Conservation (phyloP, 176 grass and related monocot genomes). For the Bromus sterilis region DNA sequence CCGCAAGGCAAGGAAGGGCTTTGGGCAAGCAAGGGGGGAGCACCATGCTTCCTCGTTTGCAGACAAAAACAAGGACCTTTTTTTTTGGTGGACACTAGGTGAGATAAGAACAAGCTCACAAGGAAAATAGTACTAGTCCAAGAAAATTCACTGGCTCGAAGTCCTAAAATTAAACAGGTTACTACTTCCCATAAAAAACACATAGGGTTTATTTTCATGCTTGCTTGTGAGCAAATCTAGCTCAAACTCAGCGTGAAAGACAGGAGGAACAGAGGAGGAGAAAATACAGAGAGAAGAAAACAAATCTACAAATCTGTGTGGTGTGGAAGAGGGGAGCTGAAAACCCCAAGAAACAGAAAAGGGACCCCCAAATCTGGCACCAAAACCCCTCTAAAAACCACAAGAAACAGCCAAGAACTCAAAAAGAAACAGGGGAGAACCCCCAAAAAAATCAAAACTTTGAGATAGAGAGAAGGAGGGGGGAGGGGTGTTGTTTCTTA, state of each 20-base stretch:
- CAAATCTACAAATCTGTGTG: background rate
- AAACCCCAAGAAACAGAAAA: background rate
- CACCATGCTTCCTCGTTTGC: background rate
- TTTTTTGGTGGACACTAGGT: background rate
- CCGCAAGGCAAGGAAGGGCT: background rate
- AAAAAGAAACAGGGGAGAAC: background rate
- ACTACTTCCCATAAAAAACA: background rate
- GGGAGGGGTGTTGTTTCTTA: conserved; percentile 20
- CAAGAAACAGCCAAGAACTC: background rate
- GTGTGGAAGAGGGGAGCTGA: background rate
- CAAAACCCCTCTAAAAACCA: background rate
- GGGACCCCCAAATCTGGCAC: background rate
- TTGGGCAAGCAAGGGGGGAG: background rate
- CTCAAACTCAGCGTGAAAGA: background rate
- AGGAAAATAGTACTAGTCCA: background rate
- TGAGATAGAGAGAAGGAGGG: background rate
- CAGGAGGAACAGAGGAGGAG: too few relatives aligned
- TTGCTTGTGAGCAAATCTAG: background rate
- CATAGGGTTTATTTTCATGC: background rate
- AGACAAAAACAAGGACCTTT: background rate
- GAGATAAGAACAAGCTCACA: background rate
- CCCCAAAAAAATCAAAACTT: background rate
- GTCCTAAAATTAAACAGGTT: background rate
- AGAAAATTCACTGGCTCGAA: background rate
- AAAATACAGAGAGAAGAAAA: background rate